Percentiles rank a stretch among this genome's conserved stretches.
These are phyloP conservation scores for Megacollybia marginata DNA, from an alignment of 768 basidiomycete genomes.

Conservation along the genomic window DNA sequence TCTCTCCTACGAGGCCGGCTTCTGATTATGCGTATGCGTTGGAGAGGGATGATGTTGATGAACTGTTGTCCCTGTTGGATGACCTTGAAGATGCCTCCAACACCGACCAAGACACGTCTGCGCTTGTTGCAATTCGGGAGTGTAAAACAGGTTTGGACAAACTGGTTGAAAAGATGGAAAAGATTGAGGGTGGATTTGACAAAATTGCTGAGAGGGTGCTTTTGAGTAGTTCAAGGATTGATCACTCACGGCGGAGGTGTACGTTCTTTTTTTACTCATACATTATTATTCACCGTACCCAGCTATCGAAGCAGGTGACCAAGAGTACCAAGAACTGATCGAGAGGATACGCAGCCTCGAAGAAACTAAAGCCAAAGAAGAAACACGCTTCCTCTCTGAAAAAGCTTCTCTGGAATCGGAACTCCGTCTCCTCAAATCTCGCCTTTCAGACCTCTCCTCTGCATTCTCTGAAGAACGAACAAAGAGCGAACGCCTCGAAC, in stretches of 20 bases:
- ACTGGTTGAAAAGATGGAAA: conserved; percentile 71
- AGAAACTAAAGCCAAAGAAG: conserved; percentile 49
- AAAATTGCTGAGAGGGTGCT: conserved; percentile 79
- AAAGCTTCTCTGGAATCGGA: conserved; percentile 48
- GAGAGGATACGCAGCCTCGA: conserved; percentile 58
- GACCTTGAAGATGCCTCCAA: conserved; percentile 56
- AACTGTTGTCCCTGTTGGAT: conserved; percentile 56
- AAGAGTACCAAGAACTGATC: conserved; percentile 64
- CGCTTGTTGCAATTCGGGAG: conserved; percentile 52
- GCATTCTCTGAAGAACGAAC: conserved; percentile 37
- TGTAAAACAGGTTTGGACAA: conserved; percentile 59
- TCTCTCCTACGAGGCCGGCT: conserved; percentile 56
- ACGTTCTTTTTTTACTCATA: conserved; percentile 21
- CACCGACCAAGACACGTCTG: conserved; percentile 34
- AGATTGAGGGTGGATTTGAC: conserved; percentile 74
- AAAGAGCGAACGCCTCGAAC: conserved; percentile 49
- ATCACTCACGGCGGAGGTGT: conserved; percentile 67
- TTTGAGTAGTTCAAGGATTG: conserved; percentile 58
- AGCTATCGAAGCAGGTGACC: conserved; percentile 74
- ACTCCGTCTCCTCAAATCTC: conserved; percentile 42
- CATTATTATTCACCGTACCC: background rate
- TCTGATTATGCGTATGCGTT: conserved; percentile 59
- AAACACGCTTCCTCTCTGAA: conserved; percentile 52
- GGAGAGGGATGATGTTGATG: conserved; percentile 65
- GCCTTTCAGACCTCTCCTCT: conserved; percentile 32